These are phyloP conservation scores for Dictyostelium firmibasis DNA, from an alignment of 78 protist species.

Conservation along the genomic window DNA sequence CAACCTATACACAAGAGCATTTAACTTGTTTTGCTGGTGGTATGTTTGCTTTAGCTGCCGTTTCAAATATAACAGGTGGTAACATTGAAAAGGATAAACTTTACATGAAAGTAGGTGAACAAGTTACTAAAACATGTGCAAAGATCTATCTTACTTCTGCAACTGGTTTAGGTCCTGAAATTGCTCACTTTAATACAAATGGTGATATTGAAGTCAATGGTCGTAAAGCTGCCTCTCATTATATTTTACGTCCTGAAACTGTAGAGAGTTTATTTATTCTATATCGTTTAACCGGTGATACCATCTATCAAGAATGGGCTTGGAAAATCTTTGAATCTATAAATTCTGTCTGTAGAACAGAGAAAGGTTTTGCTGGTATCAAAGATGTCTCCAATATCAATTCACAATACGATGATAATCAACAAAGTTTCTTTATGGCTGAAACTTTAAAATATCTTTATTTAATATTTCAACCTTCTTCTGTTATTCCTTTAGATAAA, in stretches of 20 bases:
- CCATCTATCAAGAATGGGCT: constrained; percentile 87
- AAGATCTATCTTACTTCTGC: neutral
- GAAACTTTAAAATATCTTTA: constrained; percentile 93
- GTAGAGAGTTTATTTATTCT: constrained; percentile 86
- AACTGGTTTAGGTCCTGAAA: constrained; percentile 88
- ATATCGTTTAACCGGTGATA: constrained; percentile 82
- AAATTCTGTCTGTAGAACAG: constrained; percentile 30
- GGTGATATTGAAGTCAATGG: constrained; percentile 25
- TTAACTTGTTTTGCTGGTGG: constrained; percentile 93
- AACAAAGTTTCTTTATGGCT: constrained; percentile 90
- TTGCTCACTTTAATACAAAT: neutral
- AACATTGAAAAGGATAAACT: neutral
- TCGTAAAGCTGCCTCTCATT: neutral
- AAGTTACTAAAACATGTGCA: constrained; percentile 47
- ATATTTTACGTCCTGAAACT: constrained; percentile 91
- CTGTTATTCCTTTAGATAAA: constrained; percentile 71
- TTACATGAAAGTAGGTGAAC: constrained; percentile 10
- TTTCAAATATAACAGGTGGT: neutral
- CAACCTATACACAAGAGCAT: constrained; percentile 82
- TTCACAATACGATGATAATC: constrained; percentile 20
- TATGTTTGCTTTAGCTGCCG: constrained; percentile 89
- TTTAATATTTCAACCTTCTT: constrained; percentile 83
- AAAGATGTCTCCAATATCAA: neutral
- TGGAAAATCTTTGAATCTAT: constrained; percentile 84
- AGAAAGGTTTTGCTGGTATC: constrained; percentile 59